Evolutionary conservation across 495 filamentous ascomycete species (phyloP), one percentile per base, ranked within the genome.

Genomic region (Aspergillus nanangensis): DNA sequence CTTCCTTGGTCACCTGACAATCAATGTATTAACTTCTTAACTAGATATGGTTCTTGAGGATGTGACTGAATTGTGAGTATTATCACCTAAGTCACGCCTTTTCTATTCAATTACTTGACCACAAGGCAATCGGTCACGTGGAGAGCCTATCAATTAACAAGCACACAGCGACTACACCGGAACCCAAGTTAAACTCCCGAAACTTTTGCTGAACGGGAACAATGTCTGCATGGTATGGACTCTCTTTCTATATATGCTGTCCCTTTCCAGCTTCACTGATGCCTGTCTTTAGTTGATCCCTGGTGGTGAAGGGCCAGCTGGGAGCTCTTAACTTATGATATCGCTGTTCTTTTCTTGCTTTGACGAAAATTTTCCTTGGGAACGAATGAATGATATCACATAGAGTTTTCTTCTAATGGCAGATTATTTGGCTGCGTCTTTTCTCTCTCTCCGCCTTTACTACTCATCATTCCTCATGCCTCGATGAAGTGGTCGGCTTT

Each of bases 41-140:
- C 25, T 52, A 97, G 92, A 97, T 64, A 98, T 98, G 92, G 93
- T 97, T 15, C 67, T 98, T 18, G 91, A 96, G 56, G 88, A 98
- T 57, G 94, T 96, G 29, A 97, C 90, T 11, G 93, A 97, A 66
- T 95, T 92, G 92, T 97, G 80, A 59, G 87, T 63, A 4, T 13
- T n/a, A n/a, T 45, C 29, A n/a, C n/a, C n/a, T n/a, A n/a, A n/a
- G n/a, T n/a, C n/a, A n/a, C n/a, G n/a, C n/a, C n/a, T n/a, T n/a
- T n/a, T n/a, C n/a, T n/a, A n/a, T n/a, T n/a, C n/a, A n/a, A n/a
- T n/a, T n/a, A n/a, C n/a, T n/a, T n/a, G n/a, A n/a, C n/a, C n/a
- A n/a, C n/a, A n/a, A n/a, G n/a, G n/a, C n/a, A n/a, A n/a, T n/a
- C n/a, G n/a, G n/a, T n/a, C n/a, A n/a, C n/a, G n/a, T n/a, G n/a